Percentiles rank a stretch among this genome's conserved stretches.
phyloP scores from a whole-genome alignment of 495 filamentous ascomycete genomes.

The Penicillium alfredii region DNA sequence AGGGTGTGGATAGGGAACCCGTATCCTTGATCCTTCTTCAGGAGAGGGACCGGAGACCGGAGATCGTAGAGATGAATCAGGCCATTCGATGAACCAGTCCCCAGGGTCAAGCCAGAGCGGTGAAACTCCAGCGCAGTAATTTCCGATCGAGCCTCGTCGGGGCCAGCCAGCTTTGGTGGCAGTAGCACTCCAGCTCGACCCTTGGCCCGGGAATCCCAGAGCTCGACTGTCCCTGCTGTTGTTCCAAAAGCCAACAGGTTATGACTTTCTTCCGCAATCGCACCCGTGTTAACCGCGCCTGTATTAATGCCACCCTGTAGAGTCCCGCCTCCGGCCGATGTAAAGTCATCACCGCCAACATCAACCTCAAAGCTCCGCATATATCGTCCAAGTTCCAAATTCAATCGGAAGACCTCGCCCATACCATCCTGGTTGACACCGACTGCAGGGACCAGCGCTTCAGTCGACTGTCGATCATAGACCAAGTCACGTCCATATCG shows the following conservation, averaged over 20 bases:
- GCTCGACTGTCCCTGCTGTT: conserved; percentile 90
- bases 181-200: conserved; percentile 73
- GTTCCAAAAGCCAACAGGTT: conserved; percentile 92
- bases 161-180: conserved; percentile 31
- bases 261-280: conserved; percentile 85
- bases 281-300: conserved; percentile 81
- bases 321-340: conserved; percentile 55
- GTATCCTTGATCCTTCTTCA: conserved; percentile 94
- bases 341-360: conserved; percentile 74
- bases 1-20: conserved; percentile 89
- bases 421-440: conserved; percentile 77
- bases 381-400: conserved; percentile 84
- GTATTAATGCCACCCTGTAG: conserved; percentile 77
- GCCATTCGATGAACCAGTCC: conserved; percentile 81
- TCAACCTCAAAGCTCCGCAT: conserved; percentile 78
- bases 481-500: conserved; percentile 86
- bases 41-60: conserved; percentile 73
- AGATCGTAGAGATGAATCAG: conserved; percentile 92
- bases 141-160: conserved; percentile 54
- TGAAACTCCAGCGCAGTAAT: conserved; percentile 87
- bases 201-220: conserved; percentile 86
- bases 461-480: conserved; percentile 79
- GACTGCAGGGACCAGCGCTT: conserved; percentile 81
- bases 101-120: conserved; percentile 76
- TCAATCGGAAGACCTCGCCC: conserved; percentile 89